These are phyloP conservation scores for Agrocybe praecox DNA, from an alignment of 768 basidiomycete genomes.

Conservation along the genomic window DNA sequence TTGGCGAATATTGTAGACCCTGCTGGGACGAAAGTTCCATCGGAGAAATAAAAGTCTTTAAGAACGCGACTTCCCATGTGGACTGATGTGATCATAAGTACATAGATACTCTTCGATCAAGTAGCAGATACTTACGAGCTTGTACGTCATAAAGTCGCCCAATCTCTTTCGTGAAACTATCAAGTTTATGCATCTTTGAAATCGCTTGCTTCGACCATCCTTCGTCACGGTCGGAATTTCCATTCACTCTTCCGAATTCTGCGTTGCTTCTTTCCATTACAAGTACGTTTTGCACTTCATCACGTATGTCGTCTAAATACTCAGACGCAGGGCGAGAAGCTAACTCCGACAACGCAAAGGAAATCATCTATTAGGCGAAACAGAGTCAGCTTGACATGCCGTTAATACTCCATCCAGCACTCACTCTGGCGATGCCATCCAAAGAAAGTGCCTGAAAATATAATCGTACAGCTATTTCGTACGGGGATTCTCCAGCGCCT, in stretches of 20 bases:
- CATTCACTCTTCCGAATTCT: not conserved
- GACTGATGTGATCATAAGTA: no score
- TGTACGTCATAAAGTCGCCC: slow-evolving; percentile 33
- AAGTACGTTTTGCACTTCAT: slow-evolving; percentile 35
- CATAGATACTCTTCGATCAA: no score
- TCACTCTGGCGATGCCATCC: slow-evolving; percentile 38
- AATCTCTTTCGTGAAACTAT: slow-evolving; percentile 52
- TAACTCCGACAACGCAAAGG: slow-evolving; percentile 37
- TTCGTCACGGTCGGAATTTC: no score
- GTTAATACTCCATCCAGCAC: no score
- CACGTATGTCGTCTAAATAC: slow-evolving; percentile 37
- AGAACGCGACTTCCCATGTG: slow-evolving; percentile 26
- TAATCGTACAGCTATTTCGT: slow-evolving; percentile 28
- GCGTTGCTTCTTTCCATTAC: slow-evolving; percentile 19
- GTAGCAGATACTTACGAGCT: slow-evolving; percentile 24
- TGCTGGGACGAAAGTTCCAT: slow-evolving; percentile 33
- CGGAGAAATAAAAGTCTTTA: slow-evolving; percentile 31
- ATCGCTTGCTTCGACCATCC: slow-evolving; percentile 32
- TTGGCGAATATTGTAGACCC: slow-evolving; percentile 23
- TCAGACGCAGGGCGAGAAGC: slow-evolving; percentile 22
- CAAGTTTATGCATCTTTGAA: slow-evolving; percentile 41
- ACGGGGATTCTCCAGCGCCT: slow-evolving; percentile 23
- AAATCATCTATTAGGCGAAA: slow-evolving; percentile 24
- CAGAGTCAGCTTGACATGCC: no score
- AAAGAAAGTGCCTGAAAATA: slow-evolving; percentile 40